These are phyloP conservation scores for Mollisia scopiformis DNA, from an alignment of 2,329 filamentous ascomycete genomes.

Conservation along the genomic window DNA sequence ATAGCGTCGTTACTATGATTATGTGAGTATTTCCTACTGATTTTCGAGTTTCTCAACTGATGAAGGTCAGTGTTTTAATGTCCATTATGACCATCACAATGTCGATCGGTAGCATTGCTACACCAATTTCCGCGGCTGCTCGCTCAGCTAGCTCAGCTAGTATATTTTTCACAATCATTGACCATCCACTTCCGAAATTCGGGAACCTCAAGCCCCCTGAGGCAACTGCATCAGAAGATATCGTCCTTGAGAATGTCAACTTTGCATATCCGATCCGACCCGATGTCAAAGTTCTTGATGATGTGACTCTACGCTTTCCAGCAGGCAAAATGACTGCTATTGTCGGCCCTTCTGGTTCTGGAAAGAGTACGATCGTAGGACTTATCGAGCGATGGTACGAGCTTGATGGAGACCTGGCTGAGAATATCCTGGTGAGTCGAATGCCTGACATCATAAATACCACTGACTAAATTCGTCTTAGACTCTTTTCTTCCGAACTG, in stretches of 20 bases:
- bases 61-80: conserved; percentile 8
- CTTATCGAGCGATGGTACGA: conserved; percentile 75
- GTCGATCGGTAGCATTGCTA: conserved; percentile 55
- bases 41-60: neutral
- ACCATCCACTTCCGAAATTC: conserved; percentile 40
- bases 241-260: conserved; percentile 65
- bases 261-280: conserved; percentile 75
- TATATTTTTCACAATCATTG: conserved; percentile 42
- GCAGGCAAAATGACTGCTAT: conserved; percentile 74
- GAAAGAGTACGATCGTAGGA: conserved; percentile 76
- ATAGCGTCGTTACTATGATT: conserved; percentile 55
- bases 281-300: conserved; percentile 64
- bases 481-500: conserved; percentile 37
- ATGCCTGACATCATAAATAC: neutral
- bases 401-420: conserved; percentile 43
- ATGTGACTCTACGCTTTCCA: conserved; percentile 26
- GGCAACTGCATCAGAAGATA: conserved; percentile 54
- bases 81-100: conserved; percentile 20
- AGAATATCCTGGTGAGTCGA: neutral
- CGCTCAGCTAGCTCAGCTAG: conserved; percentile 42
- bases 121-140: conserved; percentile 41
- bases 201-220: conserved; percentile 50
- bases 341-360: conserved; percentile 72
- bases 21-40: conserved; percentile 46
- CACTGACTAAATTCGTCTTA: conserved; percentile 3